Evolutionary conservation across 1,284 basidiomycete species (phyloP), one percentile per base, ranked within the genome.

Genomic region (Meira nashicola): DNA sequence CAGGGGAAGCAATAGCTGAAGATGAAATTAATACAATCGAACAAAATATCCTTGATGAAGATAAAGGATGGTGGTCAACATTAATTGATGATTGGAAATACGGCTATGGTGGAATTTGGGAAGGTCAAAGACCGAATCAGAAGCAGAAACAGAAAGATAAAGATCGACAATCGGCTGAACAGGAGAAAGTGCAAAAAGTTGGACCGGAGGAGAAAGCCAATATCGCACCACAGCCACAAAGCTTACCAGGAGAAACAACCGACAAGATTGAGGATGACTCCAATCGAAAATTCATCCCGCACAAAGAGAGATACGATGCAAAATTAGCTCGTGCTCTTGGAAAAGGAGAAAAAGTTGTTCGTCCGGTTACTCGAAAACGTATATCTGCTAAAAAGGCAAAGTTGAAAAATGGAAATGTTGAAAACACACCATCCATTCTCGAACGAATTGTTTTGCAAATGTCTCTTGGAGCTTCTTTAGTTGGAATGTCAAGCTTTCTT

Each of bases 401-500:
- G 5, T 17, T 17, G 6, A 21, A n/a, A 5, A 3, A 33, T 8
- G 8, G 8, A 8, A 33, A 33, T 33, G 28, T 8, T 4, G 17
- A 25, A 17, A 3, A 4, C 8, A 15, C 23, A 21, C 11, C 11
- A 2, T 19, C 17, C 8, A 4, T 19, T 15, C 11, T 17, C 5
- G 38, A 41, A 14, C 50, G 50, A 5, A 25, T 39, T 11, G 6
- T 19, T 53, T 39, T 41, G 19, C 17, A 55, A 66, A 59, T 71
- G 46, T 64, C 65, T 4, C 57, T 71, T 11, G 68, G 68, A n/a
- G 68, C 68, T 41, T 69, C 63, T 1, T 51, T 71, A 2, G 63
- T 71, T 28, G 68, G 68, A 47, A 68, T 69, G 15, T 39, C 65
- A 2, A 66, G 64, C 28, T 68, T 71, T 21, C 50, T 71, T 58